phyloP scores from a whole-genome alignment of 495 filamentous ascomycete genomes.

The Aspergillus mulundensis region DNA sequence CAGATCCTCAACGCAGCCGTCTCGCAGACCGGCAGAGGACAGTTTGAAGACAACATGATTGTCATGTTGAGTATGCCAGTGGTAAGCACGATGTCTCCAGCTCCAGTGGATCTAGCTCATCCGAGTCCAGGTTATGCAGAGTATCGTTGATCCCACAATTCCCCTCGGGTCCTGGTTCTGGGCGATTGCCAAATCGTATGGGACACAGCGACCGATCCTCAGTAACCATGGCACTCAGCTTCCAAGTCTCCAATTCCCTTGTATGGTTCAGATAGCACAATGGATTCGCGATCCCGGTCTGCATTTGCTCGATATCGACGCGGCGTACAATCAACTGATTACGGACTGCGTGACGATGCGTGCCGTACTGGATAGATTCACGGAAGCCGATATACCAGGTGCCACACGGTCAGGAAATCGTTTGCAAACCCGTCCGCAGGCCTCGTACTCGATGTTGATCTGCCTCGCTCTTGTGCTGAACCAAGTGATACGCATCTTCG shows the following conservation, averaged over 20 bases:
- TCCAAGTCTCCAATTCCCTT: constrained; percentile 12
- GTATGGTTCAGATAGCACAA: constrained; percentile 20
- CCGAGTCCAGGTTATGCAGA: constrained; percentile 29
- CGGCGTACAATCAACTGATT: constrained; percentile 16
- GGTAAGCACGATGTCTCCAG: constrained; percentile 18
- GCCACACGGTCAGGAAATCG: neutral
- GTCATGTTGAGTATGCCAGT: constrained; percentile 31
- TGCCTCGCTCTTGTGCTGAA: constrained; percentile 29
- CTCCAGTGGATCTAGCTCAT: neutral
- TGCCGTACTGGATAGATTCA: constrained; percentile 3
- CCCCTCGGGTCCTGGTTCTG: constrained; percentile 22
- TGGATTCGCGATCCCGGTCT: constrained; percentile 18
- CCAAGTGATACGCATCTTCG: constrained; percentile 22
- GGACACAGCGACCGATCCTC: neutral
- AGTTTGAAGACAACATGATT: constrained; percentile 30
- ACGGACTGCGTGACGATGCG: constrained; percentile 15
- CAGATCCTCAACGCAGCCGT: constrained; percentile 28
- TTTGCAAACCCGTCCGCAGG: constrained; percentile 21
- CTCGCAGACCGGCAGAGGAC: constrained; percentile 17
- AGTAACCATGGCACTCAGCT: constrained; percentile 3
- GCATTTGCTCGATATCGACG: constrained; percentile 21
- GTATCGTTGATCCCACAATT: constrained; percentile 26
- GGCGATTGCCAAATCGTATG: constrained; percentile 11
- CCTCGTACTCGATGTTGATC: constrained; percentile 21
- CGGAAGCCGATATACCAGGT: neutral